Evolutionary conservation across 2,329 filamentous ascomycete genomes (phyloP).

Genomic region (Penicillium olsonii): DNA sequence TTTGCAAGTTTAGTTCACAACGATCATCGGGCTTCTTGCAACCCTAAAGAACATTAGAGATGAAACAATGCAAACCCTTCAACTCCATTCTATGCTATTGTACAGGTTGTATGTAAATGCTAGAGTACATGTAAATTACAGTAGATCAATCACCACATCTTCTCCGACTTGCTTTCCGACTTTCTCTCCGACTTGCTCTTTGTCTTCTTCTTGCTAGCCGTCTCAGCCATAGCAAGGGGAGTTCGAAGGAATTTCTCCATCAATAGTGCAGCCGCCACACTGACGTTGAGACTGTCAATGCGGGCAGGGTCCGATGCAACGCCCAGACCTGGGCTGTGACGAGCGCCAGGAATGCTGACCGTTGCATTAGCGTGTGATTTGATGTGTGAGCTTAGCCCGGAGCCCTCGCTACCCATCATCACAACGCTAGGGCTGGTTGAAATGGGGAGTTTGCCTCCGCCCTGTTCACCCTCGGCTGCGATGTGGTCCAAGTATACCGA

Average conservation of each 20-base stretch:
- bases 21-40: too few relatives aligned
- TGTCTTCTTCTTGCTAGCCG: constrained; percentile 19
- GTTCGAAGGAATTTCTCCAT: constrained; percentile 43
- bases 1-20: too few relatives aligned
- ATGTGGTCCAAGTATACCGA: constrained; percentile 24
- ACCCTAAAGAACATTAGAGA: too few relatives aligned
- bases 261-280: constrained; percentile 79
- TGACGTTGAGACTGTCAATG: constrained; percentile 92
- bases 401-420: constrained; percentile 79
- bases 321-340: constrained; percentile 44
- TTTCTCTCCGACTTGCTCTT: too few relatives aligned
- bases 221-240: constrained; percentile 30
- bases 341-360: constrained; percentile 62
- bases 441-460: constrained; percentile 48
- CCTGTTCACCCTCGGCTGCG: constrained; percentile 29
- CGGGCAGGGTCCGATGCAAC: constrained; percentile 45
- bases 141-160: constrained; percentile 17
- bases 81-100: constrained; percentile 10
- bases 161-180: constrained; percentile 1
- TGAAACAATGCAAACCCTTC: background rate
- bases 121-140: constrained; percentile 12
- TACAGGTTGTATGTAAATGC: constrained; percentile 17
- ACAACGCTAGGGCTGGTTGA: constrained; percentile 69
- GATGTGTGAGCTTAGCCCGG: constrained; percentile 67
- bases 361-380: constrained; percentile 65